Evolutionary conservation across 345 rosid genomes (phyloP).

Genomic region (Populus tremula): DNA sequence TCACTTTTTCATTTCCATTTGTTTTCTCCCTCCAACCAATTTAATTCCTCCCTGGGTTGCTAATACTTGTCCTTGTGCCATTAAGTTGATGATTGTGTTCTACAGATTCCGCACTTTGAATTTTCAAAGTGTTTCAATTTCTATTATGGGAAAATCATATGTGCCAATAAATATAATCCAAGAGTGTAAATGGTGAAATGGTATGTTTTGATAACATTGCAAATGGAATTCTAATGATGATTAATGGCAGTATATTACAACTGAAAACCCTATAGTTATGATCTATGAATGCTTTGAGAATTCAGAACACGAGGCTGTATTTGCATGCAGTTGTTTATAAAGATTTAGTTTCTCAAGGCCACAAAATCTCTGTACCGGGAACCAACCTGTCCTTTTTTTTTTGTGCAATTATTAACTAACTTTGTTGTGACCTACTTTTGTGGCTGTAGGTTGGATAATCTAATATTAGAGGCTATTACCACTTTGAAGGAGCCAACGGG

Average conservation of each 20-base stretch:
- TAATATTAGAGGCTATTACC: conserved; percentile 73
- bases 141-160: neutral
- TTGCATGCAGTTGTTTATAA: neutral
- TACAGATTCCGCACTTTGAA: neutral
- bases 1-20: neutral
- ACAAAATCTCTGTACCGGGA: neutral
- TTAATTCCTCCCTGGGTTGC: neutral
- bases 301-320: too few species aligned
- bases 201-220: too few species aligned
- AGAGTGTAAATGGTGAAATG: neutral
- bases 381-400: conserved; percentile 2
- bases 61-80: neutral
- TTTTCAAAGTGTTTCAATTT: neutral
- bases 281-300: too few species aligned
- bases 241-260: too few species aligned
- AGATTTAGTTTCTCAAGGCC: conserved; percentile 4
- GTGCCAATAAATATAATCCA: too few species aligned
- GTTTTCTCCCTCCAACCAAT: neutral
- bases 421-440: conserved; percentile 10
- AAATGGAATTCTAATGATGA: too few species aligned
- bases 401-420: conserved; percentile 11
- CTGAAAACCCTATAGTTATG: too few species aligned
- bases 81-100: neutral
- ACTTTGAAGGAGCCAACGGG: conserved; percentile 78
- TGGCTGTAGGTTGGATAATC: conserved; percentile 66